A percentile compares a stretch with the other conserved stretches of the same genome.
Evolutionary conservation across 1,284 basidiomycete species (phyloP).

Genomic region (Rhizoctonia solani): DNA sequence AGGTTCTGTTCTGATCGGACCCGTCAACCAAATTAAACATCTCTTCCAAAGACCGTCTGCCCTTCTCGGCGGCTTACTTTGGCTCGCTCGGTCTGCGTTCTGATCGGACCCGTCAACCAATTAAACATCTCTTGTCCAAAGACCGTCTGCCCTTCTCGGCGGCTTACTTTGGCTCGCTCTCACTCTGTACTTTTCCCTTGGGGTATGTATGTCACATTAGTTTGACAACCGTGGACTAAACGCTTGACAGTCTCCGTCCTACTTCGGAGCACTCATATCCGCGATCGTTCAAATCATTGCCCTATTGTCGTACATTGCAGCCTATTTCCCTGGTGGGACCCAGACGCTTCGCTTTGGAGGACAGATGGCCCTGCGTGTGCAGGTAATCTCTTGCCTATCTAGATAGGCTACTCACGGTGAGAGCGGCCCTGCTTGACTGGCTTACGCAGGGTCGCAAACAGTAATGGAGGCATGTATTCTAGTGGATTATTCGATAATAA

Average conservation of each 20-base stretch:
- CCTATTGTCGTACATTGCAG: constrained; percentile 82
- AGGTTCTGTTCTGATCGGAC: no score
- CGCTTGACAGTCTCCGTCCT: constrained; percentile 67
- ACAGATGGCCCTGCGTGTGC: constrained; percentile 82
- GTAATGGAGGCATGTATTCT: no score
- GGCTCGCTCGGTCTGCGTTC: no score
- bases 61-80: no score
- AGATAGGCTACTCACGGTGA: constrained; percentile 4
- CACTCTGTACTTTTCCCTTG: constrained; percentile 88
- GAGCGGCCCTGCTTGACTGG: neutral
- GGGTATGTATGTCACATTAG: constrained; percentile 60
- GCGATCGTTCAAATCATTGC: constrained; percentile 79
- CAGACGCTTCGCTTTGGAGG: constrained; percentile 82
- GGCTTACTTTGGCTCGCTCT: constrained; percentile 78
- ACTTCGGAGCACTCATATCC: constrained; percentile 79
- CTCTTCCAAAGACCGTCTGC: no score
- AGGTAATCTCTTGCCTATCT: constrained; percentile 76
- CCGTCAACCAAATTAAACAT: no score
- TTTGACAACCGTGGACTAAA: neutral
- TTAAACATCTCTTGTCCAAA: constrained; percentile 83
- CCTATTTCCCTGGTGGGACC: constrained; percentile 88
- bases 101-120: constrained; percentile 84
- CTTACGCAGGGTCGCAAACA: no score
- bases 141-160: constrained; percentile 88
- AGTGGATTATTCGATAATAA: no score